A percentile compares a stretch with the other conserved stretches of the same genome.
These are phyloP conservation scores for Capronia americana DNA, from an alignment of 2,329 filamentous ascomycete genomes.

Conservation along the genomic window DNA sequence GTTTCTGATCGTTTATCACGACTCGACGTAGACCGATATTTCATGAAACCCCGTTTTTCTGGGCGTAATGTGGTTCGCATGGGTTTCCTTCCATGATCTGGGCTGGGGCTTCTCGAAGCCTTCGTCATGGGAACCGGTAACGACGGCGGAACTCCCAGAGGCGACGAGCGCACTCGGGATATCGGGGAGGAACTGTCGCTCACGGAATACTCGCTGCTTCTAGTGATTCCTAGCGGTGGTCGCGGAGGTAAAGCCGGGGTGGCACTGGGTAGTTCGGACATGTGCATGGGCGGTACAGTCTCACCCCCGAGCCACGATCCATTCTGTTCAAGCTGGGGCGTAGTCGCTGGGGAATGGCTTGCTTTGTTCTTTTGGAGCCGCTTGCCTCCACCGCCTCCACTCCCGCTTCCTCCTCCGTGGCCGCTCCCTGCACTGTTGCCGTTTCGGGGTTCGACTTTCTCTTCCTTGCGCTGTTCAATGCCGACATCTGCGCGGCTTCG, in stretches of 20 bases:
- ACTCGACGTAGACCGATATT: slow-evolving; percentile 54
- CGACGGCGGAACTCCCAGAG: slow-evolving; percentile 44
- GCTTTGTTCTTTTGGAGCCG: slow-evolving; percentile 38
- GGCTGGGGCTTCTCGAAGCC: slow-evolving; percentile 64
- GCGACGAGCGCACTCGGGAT: slow-evolving; percentile 23
- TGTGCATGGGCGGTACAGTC: slow-evolving; percentile 80
- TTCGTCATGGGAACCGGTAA: slow-evolving; percentile 48
- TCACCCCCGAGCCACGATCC: slow-evolving; percentile 74
- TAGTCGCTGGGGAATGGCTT: slow-evolving; percentile 29
- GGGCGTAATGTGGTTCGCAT: slow-evolving; percentile 64
- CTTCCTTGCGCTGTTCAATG: slow-evolving; percentile 33
- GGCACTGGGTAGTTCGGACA: slow-evolving; percentile 79
- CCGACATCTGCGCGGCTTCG: slow-evolving; percentile 61
- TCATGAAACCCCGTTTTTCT: slow-evolving; percentile 54
- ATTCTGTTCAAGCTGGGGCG: slow-evolving; percentile 22
- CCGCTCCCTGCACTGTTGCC: slow-evolving; percentile 9
- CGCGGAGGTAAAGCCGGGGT: slow-evolving; percentile 64
- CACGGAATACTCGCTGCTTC: slow-evolving; percentile 43
- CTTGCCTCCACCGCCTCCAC: slow-evolving; percentile 26
- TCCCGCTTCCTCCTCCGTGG: slow-evolving; percentile 7
- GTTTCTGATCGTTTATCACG: slow-evolving; percentile 61
- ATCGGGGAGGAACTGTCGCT: slow-evolving; percentile 20
- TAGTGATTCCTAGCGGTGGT: slow-evolving; percentile 48
- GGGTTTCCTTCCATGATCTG: slow-evolving; percentile 61
- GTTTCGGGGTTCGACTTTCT: slow-evolving; percentile 29